These are phyloP conservation scores for Pythium phragmitis DNA, from an alignment of 352 stramenopile genomes.

Conservation along the genomic window DNA sequence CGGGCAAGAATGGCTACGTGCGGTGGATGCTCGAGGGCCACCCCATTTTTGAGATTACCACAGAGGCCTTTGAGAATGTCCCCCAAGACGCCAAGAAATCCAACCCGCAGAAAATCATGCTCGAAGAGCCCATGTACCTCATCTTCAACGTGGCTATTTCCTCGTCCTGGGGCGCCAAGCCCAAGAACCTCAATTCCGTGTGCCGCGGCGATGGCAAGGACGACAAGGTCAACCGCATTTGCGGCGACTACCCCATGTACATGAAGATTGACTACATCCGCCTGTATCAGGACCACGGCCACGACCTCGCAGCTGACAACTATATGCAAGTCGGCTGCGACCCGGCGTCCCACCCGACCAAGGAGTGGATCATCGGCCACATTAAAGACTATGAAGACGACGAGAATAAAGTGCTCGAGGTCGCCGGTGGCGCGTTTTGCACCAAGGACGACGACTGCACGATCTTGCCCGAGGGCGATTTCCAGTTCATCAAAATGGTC, in stretches of 20 bases:
- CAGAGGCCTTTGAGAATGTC: conserved; percentile 45
- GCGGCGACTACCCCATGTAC: conserved; percentile 61
- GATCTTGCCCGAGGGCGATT: conserved; percentile 25
- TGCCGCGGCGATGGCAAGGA: conserved; percentile 55
- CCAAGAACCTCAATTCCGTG: conserved; percentile 55
- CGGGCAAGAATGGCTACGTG: conserved; percentile 46
- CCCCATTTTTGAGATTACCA: conserved; percentile 88
- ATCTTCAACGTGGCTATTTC: conserved; percentile 96
- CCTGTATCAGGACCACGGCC: conserved; percentile 57
- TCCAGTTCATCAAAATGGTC: conserved; percentile 17
- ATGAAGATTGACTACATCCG: conserved; percentile 82
- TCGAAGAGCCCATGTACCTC: conserved; percentile 94
- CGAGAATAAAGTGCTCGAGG: conserved; percentile 53
- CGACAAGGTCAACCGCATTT: conserved; percentile 50
- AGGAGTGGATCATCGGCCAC: conserved; percentile 74
- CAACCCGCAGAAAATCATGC: conserved; percentile 89
- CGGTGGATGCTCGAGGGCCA: conserved; percentile 80
- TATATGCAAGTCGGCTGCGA: conserved; percentile 65
- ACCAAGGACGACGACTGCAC: conserved; percentile 57
- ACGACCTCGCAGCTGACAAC: conserved; percentile 16
- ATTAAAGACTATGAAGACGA: conserved; percentile 74
- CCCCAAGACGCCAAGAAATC: conserved; percentile 47
- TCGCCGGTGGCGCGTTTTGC: conserved; percentile 67
- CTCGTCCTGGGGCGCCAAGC: conserved; percentile 81
- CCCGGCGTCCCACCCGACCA: conserved; percentile 59